Evolutionary conservation across 805 yeast species (phyloP).

Genomic region (Schwanniomyces polymorphus): DNA sequence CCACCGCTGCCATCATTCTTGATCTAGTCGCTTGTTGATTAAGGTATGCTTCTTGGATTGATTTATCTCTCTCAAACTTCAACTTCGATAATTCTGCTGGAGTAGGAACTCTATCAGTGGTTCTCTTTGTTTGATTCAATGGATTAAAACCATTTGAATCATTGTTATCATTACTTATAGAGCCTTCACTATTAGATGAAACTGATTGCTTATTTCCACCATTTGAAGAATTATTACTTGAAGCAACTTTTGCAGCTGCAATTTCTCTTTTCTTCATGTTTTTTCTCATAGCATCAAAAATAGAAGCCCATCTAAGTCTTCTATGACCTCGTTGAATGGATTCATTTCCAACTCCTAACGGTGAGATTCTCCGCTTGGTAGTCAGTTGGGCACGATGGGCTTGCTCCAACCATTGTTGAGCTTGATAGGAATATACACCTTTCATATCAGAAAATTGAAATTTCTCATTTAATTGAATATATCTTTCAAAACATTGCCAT

Average conservation of each 20-base stretch:
- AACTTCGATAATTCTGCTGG: constrained; percentile 83
- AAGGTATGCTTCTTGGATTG: constrained; percentile 72
- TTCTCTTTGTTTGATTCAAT: constrained; percentile 36
- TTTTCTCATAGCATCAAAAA: constrained; percentile 94
- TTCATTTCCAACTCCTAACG: constrained; percentile 90
- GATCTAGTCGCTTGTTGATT: constrained; percentile 44
- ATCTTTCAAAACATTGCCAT: constrained; percentile 98
- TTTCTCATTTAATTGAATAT: constrained; percentile 86
- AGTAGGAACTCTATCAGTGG: constrained; percentile 52
- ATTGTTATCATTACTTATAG: constrained; percentile 1
- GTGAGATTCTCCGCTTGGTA: constrained; percentile 85
- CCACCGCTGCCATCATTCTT: constrained; percentile 43
- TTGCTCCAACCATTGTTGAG: constrained; percentile 89
- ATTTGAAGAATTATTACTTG: constrained; percentile 10
- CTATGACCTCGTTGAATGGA: constrained; percentile 92
- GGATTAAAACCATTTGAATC: background rate
- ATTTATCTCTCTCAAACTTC: constrained; percentile 83
- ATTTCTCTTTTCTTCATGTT: constrained; percentile 86
- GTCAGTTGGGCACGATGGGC: constrained; percentile 87
- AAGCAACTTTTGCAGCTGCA: constrained; percentile 38
- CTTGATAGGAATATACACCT: constrained; percentile 79
- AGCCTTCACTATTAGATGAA: constrained; percentile 3
- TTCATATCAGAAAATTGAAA: constrained; percentile 85
- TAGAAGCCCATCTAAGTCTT: constrained; percentile 90
- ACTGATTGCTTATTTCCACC: constrained; percentile 7